Conservation (phyloP, 2,329 filamentous ascomycete species). For the Nemania serpens region DNA sequence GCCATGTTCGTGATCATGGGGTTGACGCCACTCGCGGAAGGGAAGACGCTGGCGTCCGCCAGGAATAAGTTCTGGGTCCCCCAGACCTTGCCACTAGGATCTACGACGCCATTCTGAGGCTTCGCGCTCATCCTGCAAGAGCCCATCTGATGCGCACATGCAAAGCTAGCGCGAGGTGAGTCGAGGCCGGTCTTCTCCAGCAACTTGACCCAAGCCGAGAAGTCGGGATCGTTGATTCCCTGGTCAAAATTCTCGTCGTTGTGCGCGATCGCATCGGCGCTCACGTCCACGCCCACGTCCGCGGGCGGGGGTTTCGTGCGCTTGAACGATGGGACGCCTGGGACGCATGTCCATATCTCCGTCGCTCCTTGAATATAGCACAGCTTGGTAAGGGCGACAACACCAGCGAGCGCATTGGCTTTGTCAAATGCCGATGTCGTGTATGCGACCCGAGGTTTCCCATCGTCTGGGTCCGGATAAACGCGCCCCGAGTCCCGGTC, state of each 20-base stretch:
- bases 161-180: conserved; percentile 58
- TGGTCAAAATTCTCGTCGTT: conserved; percentile 34
- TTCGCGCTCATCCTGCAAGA: conserved; percentile 71
- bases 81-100: conserved; percentile 66
- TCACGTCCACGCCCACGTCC: background rate
- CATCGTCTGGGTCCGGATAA: conserved; percentile 70
- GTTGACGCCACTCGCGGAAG: conserved; percentile 77
- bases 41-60: conserved; percentile 76
- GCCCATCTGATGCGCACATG: conserved; percentile 83
- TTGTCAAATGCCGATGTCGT: conserved; percentile 72
- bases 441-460: conserved; percentile 71
- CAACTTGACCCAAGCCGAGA: conserved; percentile 63
- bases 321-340: conserved; percentile 67
- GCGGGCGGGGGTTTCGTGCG: conserved; percentile 33
- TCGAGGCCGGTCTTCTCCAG: conserved; percentile 55
- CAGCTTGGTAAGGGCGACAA: conserved; percentile 74
- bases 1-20: conserved; percentile 82
- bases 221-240: conserved; percentile 62
- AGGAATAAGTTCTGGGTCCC: conserved; percentile 68
- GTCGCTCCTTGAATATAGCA: conserved; percentile 76
- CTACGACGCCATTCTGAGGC: conserved; percentile 60
- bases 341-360: conserved; percentile 74
- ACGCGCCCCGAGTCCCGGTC: conserved; percentile 79
- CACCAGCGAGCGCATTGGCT: conserved; percentile 70
- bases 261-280: background rate